Percentiles rank a stretch among this genome's conserved stretches.
These are phyloP conservation scores for Phytopythium cucurbitacearum DNA, from an alignment of 352 stramenopile genomes.

Conservation along the genomic window DNA sequence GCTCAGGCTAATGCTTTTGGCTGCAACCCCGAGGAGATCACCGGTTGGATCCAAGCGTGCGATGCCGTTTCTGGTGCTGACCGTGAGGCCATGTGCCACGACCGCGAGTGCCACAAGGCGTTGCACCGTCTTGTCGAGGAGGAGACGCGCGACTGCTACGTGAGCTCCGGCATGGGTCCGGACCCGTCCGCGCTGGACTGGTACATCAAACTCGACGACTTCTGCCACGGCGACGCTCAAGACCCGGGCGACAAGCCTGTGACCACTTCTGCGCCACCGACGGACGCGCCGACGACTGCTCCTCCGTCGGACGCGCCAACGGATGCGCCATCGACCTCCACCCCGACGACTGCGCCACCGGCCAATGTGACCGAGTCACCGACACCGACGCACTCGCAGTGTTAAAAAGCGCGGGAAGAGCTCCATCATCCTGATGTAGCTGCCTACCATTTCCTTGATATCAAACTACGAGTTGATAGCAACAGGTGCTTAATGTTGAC, in stretches of 20 bases:
- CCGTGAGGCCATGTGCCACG: not conserved
- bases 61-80: not conserved
- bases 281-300: not conserved
- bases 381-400: not conserved
- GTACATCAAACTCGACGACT: constrained; percentile 1
- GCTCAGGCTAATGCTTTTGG: not conserved
- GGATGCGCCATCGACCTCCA: not conserved
- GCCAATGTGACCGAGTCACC: not conserved
- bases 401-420: not conserved
- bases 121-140: not conserved
- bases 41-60: constrained; percentile 1
- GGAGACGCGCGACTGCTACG: constrained; percentile 2
- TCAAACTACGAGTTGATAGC: no score
- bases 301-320: not conserved
- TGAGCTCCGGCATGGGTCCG: not conserved
- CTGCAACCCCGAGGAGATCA: not conserved
- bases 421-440: no score
- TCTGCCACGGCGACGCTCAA: not conserved
- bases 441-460: no score
- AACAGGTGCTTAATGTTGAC: no score
- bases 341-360: not conserved
- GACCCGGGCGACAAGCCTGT: not conserved
- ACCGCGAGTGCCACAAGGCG: not conserved
- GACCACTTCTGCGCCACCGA: not conserved
- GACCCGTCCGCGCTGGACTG: not conserved